phyloP scores from a whole-genome alignment of 805 yeast genomes.

The Yamadazyma scolyti region DNA sequence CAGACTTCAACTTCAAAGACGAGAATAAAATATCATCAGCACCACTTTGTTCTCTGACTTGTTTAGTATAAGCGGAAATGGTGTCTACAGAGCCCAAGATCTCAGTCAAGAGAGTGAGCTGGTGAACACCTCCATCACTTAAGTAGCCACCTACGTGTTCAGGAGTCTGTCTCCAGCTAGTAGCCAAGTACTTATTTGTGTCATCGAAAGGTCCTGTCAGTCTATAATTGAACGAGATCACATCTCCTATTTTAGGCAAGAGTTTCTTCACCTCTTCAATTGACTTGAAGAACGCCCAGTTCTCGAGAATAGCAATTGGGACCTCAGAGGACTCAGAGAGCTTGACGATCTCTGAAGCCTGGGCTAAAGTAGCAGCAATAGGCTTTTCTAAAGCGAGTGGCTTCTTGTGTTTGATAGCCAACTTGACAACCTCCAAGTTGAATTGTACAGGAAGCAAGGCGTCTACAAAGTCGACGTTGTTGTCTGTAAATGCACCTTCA shows the following conservation, averaged over 20 bases:
- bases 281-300: slow-evolving; percentile 75
- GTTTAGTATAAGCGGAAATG: slow-evolving; percentile 74
- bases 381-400: slow-evolving; percentile 89
- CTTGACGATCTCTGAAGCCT: slow-evolving; percentile 76
- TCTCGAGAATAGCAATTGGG: slow-evolving; percentile 78
- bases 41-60: slow-evolving; percentile 74
- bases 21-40: slow-evolving; percentile 78
- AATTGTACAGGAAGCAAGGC: slow-evolving; percentile 86
- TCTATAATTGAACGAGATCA: slow-evolving; percentile 65
- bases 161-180: slow-evolving; percentile 87
- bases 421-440: slow-evolving; percentile 64
- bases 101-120: slow-evolving; percentile 79
- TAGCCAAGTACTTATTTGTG: slow-evolving; percentile 56
- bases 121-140: slow-evolving; percentile 97
- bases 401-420: slow-evolving; percentile 70
- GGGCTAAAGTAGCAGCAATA: slow-evolving; percentile 78
- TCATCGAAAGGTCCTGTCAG: slow-evolving; percentile 71
- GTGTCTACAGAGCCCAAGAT: slow-evolving; percentile 71
- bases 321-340: slow-evolving; percentile 57
- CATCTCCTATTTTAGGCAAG: slow-evolving; percentile 69
- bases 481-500: slow-evolving; percentile 64
- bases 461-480: slow-evolving; percentile 73
- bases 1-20: slow-evolving; percentile 55
- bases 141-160: slow-evolving; percentile 90
- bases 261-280: slow-evolving; percentile 48